Percentiles rank a stretch among this genome's conserved stretches.
Conservation (phyloP, 169 alveolate genomes). For the Besnoitia besnoiti region DNA sequence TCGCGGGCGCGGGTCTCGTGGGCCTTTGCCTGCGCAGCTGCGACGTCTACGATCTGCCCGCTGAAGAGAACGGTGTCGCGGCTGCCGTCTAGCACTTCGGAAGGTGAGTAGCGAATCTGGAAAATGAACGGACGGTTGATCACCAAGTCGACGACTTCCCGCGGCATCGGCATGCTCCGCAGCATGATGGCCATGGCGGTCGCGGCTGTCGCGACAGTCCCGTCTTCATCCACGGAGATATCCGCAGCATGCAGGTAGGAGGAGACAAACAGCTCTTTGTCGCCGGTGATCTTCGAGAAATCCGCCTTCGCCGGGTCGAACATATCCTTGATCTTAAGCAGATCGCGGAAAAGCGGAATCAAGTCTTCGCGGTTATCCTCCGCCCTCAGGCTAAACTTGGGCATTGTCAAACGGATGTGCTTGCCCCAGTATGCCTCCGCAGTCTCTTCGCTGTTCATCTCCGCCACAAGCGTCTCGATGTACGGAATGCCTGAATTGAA, state of each 20-base stretch:
- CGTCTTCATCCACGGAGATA: conserved; percentile 46
- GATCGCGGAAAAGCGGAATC: conserved; percentile 10
- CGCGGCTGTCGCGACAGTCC: conserved; percentile 66
- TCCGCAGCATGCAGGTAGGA: conserved; percentile 59
- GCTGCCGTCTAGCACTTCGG: not conserved
- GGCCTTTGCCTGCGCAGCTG: conserved; percentile 41
- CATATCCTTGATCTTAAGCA: not conserved
- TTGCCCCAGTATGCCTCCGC: not conserved
- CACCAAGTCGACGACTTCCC: not conserved
- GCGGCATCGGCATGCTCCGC: conserved; percentile 27
- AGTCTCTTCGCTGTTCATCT: not conserved
- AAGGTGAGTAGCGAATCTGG: conserved; percentile 48
- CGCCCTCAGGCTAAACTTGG: conserved; percentile 40
- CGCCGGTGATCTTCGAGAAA: conserved; percentile 45
- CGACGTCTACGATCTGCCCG: conserved; percentile 53
- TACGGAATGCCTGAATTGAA: not conserved
- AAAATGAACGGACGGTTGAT: conserved; percentile 54
- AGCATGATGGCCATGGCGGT: conserved; percentile 49
- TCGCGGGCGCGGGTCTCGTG: not conserved
- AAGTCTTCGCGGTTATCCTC: conserved; percentile 44
- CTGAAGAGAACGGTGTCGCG: conserved; percentile 44
- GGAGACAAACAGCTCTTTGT: conserved; percentile 28
- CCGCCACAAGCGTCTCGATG: not conserved
- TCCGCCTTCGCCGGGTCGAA: conserved; percentile 49
- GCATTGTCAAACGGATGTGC: not conserved